Evolutionary conservation across 345 rosid genomes (phyloP).

Genomic region (Trapa incisa): DNA sequence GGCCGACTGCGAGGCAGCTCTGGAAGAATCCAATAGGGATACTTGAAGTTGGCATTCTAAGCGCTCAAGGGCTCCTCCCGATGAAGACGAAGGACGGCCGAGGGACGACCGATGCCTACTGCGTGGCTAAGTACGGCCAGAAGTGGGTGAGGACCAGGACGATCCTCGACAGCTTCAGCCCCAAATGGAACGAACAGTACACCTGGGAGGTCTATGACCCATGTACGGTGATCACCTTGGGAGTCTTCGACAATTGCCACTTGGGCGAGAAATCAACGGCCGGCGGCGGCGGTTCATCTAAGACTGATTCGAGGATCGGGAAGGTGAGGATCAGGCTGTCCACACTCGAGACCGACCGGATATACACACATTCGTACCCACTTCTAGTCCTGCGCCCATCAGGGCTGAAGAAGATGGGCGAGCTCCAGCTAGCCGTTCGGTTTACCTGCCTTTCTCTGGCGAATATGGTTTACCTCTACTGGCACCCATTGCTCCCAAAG

Average conservation of each 20-base stretch:
- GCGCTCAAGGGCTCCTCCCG: constrained; percentile 66
- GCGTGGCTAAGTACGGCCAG: constrained; percentile 77
- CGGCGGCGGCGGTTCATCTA: constrained; percentile 24
- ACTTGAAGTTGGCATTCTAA: constrained; percentile 70
- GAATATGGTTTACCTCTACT: constrained; percentile 56
- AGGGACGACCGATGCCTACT: constrained; percentile 62
- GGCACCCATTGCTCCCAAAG: constrained; percentile 68
- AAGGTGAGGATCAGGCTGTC: constrained; percentile 72
- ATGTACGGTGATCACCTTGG: constrained; percentile 66
- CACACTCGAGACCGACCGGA: constrained; percentile 56
- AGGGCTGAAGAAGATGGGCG: constrained; percentile 88
- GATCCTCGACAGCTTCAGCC: constrained; percentile 49
- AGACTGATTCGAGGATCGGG: constrained; percentile 56
- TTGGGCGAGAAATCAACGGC: constrained; percentile 45
- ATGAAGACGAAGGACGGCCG: constrained; percentile 63
- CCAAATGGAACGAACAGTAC: constrained; percentile 86
- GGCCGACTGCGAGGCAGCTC: constrained; percentile 73
- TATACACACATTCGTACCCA: constrained; percentile 69
- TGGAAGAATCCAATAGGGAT: constrained; percentile 86
- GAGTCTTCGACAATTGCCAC: constrained; percentile 78
- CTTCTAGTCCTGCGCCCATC: constrained; percentile 54
- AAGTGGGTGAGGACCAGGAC: constrained; percentile 86
- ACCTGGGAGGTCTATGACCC: constrained; percentile 87
- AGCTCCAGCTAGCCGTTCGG: constrained; percentile 60
- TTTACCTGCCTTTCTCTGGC: constrained; percentile 68